A percentile compares a stretch with the other conserved stretches of the same genome.
Conservation (phyloP, 2,329 filamentous ascomycete genomes). For the Bretziella fagacearum region DNA sequence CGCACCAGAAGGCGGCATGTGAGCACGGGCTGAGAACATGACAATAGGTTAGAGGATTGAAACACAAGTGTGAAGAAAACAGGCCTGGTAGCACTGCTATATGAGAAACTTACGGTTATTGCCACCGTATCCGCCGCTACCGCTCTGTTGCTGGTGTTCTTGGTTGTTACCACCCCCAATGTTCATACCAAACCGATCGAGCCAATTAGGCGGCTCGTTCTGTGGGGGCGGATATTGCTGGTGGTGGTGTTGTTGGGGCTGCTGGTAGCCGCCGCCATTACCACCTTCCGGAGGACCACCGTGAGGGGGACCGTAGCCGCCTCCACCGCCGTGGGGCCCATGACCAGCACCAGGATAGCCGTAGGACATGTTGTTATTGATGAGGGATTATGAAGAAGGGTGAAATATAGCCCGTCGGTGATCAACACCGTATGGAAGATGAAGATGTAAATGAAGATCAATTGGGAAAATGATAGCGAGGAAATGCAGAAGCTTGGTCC, state of each 20-base stretch:
- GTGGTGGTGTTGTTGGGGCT: constrained; percentile 16
- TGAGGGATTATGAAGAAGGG: neutral
- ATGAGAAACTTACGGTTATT: neutral
- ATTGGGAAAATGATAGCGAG: neutral
- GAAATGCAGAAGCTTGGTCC: too few relatives aligned
- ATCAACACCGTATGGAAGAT: too few relatives aligned
- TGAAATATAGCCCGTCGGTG: neutral
- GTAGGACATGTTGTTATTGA: constrained; percentile 4
- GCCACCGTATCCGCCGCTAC: too few relatives aligned
- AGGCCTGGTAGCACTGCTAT: neutral
- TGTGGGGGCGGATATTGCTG: constrained; percentile 17
- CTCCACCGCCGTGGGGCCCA: constrained; percentile 13
- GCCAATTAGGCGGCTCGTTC: constrained; percentile 15
- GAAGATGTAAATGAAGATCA: too few relatives aligned
- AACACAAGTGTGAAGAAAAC: neutral
- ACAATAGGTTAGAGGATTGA: neutral
- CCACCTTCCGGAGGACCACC: constrained; percentile 15
- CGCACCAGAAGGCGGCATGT: constrained; percentile 29
- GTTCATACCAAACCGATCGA: constrained; percentile 16
- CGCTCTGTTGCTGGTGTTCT: constrained; percentile 3
- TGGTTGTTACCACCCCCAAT: constrained; percentile 2
- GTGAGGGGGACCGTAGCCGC: constrained; percentile 14
- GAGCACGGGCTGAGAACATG: constrained; percentile 10
- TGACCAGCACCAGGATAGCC: constrained; percentile 15
- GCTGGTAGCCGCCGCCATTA: constrained; percentile 19